Base-by-base conservation (phyloP, 768 basidiomycete species). In the Boletus bicolor region DNA sequence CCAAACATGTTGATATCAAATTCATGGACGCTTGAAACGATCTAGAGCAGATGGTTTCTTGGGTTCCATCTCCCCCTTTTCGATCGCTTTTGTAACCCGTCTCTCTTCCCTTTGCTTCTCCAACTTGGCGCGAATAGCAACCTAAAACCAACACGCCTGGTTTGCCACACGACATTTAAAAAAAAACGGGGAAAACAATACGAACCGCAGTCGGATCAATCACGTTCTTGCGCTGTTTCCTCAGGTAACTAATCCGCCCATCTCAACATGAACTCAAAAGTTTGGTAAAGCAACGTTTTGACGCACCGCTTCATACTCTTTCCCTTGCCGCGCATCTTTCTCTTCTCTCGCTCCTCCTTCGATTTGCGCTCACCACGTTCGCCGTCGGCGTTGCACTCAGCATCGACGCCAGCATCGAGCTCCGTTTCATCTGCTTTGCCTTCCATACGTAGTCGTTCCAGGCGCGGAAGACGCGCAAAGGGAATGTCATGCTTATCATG, bases 191-290 rank as follows among this genome's bases (percentile, higher is more conserved):
- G 17, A 9, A 12, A 6, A 39, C 15, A 9, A 30, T 14, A 75
- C 81, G 52, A 53, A 91, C 89, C 24, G 82, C 79, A 24, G 81
- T 79, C 24, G 92, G 91, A 68, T 98, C 94, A 58, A 98, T 83
- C 46, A 98, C 91, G 65, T 98, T 97, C 78, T 95, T 93, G 69
- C 92, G 84, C 72, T 96, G 90, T 76, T 94, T 97, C 64, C 91
- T 81, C 58, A 97, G 71, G 70, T 84, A 89, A 44, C 81, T 83
- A 49, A 28, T 49, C 28, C 48, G 28, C 7, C 19, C 37, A 14
- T 7, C 34, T 15, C 11, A 24, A 35, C n/a, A 32, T 39, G 10
- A 65, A 4, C 24, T 6, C 37, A 8, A n/a, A 28, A 0, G n/a
- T 5, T 24, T 5, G 17, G 1, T 2, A 34, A 8, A 9, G 49